Base-by-base conservation (phyloP, 768 basidiomycete species). In the Mycena olivaceomarginata region DNA sequence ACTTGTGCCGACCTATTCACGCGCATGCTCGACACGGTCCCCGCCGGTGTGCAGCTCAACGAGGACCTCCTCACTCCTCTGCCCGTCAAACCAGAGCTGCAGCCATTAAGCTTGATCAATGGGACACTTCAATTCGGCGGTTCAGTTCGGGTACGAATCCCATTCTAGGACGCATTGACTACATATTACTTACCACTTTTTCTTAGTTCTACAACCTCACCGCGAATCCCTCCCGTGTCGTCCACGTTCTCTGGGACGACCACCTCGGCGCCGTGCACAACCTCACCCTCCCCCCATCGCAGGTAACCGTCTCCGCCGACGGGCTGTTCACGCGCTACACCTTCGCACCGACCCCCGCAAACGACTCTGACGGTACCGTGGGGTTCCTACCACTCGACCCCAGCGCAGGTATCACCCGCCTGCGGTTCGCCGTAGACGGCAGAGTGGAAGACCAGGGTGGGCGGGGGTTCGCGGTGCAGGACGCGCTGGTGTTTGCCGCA, bases 11-110 rank as follows among this genome's bases (percentile, higher is more conserved):
- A 59, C 5, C 53, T 70, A 22, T 70, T 70, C 41, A 56, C 68
- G 22, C 68, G 68, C 57, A 70, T 70, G 68, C 68, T 70, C 8
- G 53, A 70, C 31, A 70, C 56, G 16, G 68, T 70, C 39, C 68
- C 68, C 37, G 41, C n/a, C 40, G 57, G n/a, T 5, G 53, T 56
- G n/a, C 53, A 56, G 53, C 53, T 56, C 53, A 56, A 20, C n/a
- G 53, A 56, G n/a, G 68, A 1, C 25, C 25, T 70, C 7, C 41
- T 70, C 68, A 59, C 68, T 12, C 68, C 68, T n/a, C 22, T 70
- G 39, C 68, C 68, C 22, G 68, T 70, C 39, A 70, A 70, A 41
- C 68, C 56, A 65, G n/a, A 25, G 25, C 25, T 25, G 25, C 25
- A 25, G 25, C 25, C 25, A 25, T 25, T 25, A 25, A 25, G 25